These are phyloP conservation scores for Geranomyces michiganensis DNA, from an alignment of 192 early-diverging fungal species.

Conservation along the genomic window DNA sequence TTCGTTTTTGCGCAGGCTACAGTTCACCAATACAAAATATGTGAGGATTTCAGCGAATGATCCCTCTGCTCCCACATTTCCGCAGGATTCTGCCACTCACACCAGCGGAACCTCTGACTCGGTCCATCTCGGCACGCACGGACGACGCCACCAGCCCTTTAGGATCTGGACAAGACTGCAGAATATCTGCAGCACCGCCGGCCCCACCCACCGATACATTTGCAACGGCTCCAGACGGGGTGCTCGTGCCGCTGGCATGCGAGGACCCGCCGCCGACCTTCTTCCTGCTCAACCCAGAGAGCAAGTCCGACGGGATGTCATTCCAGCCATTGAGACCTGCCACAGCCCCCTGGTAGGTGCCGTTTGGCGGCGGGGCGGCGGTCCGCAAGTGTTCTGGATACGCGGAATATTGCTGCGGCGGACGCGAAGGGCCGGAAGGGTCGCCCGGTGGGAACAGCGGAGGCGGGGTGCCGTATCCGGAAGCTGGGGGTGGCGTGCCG, in stretches of 20 bases:
- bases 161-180: conserved; percentile 36
- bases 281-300: conserved; percentile 24
- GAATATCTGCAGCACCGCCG: conserved; percentile 27
- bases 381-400: conserved; percentile 26
- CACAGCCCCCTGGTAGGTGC: conserved; percentile 40
- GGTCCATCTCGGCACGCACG: conserved; percentile 41
- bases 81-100: conserved; percentile 21
- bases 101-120: conserved; percentile 31
- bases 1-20: conserved; percentile 24
- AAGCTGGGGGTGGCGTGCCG: conserved; percentile 32
- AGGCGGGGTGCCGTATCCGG: conserved; percentile 34
- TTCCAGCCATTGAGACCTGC: conserved; percentile 48
- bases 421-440: not conserved
- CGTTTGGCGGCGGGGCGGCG: conserved; percentile 11
- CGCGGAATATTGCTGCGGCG: conserved; percentile 17
- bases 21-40: not conserved
- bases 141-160: conserved; percentile 30
- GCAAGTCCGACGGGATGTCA: conserved; percentile 22
- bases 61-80: not conserved
- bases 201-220: not conserved
- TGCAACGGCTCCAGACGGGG: not conserved
- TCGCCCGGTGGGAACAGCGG: conserved; percentile 15
- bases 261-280: conserved; percentile 11
- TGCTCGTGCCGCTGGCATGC: conserved; percentile 3
- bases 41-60: not conserved